Evolutionary conservation across 78 protist genomes (phyloP), one percentile per base, ranked within the genome.

Genomic region (Dictyostelium purpureum): DNA sequence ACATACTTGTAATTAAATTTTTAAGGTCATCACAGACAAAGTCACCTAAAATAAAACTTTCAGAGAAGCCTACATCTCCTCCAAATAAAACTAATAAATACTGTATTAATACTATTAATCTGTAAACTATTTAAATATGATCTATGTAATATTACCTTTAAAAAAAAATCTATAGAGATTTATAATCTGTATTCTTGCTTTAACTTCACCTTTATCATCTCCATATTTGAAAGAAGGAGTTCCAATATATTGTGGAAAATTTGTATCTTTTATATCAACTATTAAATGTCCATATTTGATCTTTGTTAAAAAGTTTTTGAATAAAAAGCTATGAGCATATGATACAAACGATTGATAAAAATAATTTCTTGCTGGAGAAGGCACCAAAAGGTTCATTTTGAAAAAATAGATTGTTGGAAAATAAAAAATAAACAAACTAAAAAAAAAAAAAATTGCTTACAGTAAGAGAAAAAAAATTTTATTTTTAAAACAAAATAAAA

Each of bases 11-110:
- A 51, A 82, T 45, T 35, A 82, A 65, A 28, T n/a, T 54, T 14
- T 19, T 70, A 52, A 82, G 43, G 42, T 82, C 51, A 40, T 35
- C 51, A 37, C 52, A 49, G 4, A 21, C 26, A 18, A 82, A 70
- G 37, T 82, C 59, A 38, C 79, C 79, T 4, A 82, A 57, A 28
- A 82, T 82, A 56, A 40, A 82, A 51, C 78, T 35, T 33, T 82
- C 90, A 4, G 79, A 21, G n/a, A 82, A 82, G 16, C 90, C 90
- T 19, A 82, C 42, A 56, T 82, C 90, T 0, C 90, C 90, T 18
- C 70, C 70, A 82, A 82, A 82, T 6, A 82, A 28, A 31, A 82
- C 79, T 80, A 33, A 2, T 31, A 31, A 42, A 45, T 2, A 33
- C 37, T 42, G 6, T 24, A 61, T 56, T 33, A 45, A 12, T 9